Base-by-base conservation (phyloP, 495 filamentous ascomycete species). In the Penicillium paradoxum region DNA sequence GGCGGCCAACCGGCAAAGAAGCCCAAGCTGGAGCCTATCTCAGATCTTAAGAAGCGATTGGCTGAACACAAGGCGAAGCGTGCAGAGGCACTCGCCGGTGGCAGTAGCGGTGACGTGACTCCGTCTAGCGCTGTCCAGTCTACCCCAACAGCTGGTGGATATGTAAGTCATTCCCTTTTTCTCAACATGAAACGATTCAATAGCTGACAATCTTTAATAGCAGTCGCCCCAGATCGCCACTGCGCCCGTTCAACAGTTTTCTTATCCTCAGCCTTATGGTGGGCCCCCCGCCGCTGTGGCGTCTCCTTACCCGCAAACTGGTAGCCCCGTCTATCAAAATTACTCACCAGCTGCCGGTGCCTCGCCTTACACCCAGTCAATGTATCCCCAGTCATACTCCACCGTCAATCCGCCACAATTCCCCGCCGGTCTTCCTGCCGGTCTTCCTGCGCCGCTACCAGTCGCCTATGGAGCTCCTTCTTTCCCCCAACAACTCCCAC, bases 41-140 rank as follows among this genome's bases (percentile, higher is more conserved):
- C 84, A 11, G 89, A 95, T 59, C 64, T 95, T 57, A 92, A 91
- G 76, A 86, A 85, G 76, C 80, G 90, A 49, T 62, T 95, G 41
- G 88, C 88, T 40, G 89, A 88, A 58, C 86, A 91, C 55, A 87
- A 86, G 52, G 87, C 88, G 1, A 83, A 82, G 63, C 73, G 80
- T 48, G 80, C 82, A 18, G 83, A 86, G 55, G 79, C 79, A 64
- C 72, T 73, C 22, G 69, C 67, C 48, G 77, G 77, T 41, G 77
- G 74, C 32, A 83, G 79, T 59, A 83, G 79, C 58, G 82, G 83
- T 40, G 77, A 75, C 30, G 83, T 75, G 29, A 88, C 84, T 0
- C 80, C 84, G 8, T 65, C 77, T 18, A 77, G 77, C 17, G 74
- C 75, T 18, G 74, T 78, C 11, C 75, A 75, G 33, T 39, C 46